Evolutionary conservation across 225 moss, liverwort and hornwort genomes (phyloP).

Genomic region (Bryoerythrophyllum caledonicum): DNA sequence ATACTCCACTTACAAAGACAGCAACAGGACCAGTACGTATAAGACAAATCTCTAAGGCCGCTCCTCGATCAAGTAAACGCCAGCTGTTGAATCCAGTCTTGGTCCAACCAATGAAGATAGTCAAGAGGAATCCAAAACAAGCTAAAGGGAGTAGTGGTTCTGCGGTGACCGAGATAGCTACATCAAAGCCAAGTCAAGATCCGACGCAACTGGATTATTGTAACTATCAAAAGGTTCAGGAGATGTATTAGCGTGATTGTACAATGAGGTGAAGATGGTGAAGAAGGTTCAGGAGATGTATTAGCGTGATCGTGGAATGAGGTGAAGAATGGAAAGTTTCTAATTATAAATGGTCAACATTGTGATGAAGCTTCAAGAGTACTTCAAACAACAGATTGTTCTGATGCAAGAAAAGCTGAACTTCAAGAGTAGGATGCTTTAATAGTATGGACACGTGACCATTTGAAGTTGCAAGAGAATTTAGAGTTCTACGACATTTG

Average conservation of each 20-base stretch:
- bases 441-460: background rate
- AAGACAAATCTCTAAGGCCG: too few relatives aligned
- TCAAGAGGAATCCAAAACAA: too few relatives aligned
- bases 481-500: background rate
- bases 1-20: too few relatives aligned
- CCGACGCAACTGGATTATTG: background rate
- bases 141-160: background rate
- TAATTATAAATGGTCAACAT: background rate
- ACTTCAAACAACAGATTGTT: too few relatives aligned
- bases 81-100: too few relatives aligned
- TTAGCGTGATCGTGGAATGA: too few relatives aligned
- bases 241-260: background rate
- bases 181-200: background rate
- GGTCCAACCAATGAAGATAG: too few relatives aligned
- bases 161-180: background rate
- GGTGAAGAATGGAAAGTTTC: background rate
- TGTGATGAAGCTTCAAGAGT: background rate
- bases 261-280: too few relatives aligned
- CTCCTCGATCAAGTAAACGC: too few relatives aligned
- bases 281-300: too few relatives aligned
- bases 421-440: background rate
- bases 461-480: background rate
- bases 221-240: background rate
- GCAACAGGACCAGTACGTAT: too few relatives aligned
- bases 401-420: background rate